Evolutionary conservation across 169 alveolate species (phyloP), one percentile per base, ranked within the genome.

Genomic region (Babesia gibsoni): DNA sequence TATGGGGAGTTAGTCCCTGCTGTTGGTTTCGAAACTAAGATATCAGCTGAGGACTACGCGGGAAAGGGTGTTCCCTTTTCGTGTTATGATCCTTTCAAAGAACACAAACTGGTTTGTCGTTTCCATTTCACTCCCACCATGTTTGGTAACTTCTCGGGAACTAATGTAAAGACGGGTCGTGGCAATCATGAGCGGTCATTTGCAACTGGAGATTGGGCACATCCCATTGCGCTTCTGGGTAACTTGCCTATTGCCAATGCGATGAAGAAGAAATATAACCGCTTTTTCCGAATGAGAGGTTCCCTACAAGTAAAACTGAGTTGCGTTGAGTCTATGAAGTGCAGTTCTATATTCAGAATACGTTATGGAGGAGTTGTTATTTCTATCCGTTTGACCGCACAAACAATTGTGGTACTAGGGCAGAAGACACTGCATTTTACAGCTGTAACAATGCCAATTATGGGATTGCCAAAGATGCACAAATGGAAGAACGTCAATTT

Each of bases 1-100:
- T 66, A 66, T 39, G 84, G 84, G 2, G 84, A 75, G 67, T 45
- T 75, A n/a, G 46, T 73, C 25, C 52, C 67, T 8, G 29, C 72
- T 0, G 72, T 61, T 14, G 72, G 72, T 14, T 2, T 10, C 14
- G 46, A 42, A 6, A 33, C 36, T 10, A 50, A 49, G 0, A 48
- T 14, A 0, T 3, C 46, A 6, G 32, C 81, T 7, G 65, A 36
- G 25, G 64, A 46, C 41, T 69, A 69, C 42, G 69, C 81, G n/a
- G 65, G 66, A 18, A 20, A 33, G 3, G 84, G 81, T 16, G 78
- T 59, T 16, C 70, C 53, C 27, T 75, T 59, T 43, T 59, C 77
- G 2, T 75, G 84, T 50, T 75, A 75, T 23, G 84, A 75, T 41
- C 84, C 84, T 6, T 57, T 29, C 39, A 75, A 75, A 66, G 84